Evolutionary conservation across 805 yeast genomes (phyloP), one percentile per base, ranked within the genome.

Genomic region (Candida xyloterini): DNA sequence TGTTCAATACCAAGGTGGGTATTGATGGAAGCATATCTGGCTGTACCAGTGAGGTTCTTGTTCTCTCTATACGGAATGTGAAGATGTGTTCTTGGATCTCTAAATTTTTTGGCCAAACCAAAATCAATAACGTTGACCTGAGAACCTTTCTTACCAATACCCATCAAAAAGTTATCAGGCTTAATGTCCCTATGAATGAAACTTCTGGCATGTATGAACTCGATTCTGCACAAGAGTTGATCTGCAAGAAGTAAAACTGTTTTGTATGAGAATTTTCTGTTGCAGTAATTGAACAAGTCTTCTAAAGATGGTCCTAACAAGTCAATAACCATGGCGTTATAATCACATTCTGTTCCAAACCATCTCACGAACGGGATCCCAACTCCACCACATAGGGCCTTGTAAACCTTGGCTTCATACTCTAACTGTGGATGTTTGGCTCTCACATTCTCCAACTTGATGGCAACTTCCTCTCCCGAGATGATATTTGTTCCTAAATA

Each of bases 1-100:
- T 91, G 99, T 63, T 91, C 99, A 53, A 91, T 85, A 40, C 99
- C 99, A 62, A 93, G 71, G 67, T 91, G 99, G 25, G 99, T 91
- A 66, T 90, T 91, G 53, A 93, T 83, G 44, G 89, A 78, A 36
- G 97, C 97, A 64, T 91, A 93, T 59, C 99, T 80, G 13, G 98
- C 98, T 18, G 99, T 91, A 58, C 99, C 99, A 11, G 97, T 91
- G 56, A 91, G 77, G 57, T 91, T 89, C 66, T 93, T 91, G 67
- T 91, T 90, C 68, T 91, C 98, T 51, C 96, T 78, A 66, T 91
- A 93, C 10, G 97, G 96, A 43, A 93, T 93, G 63, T 91, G 99
- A 54, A 87, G 72, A 65, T 88, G 95, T 15, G 96, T 83, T 63
- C 95, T 78, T 47, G 95, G 95, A 63, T 91, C 98, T 56, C 98